Conservation (phyloP, 257 asterid species). For the Salvia miltiorrhiza region DNA sequence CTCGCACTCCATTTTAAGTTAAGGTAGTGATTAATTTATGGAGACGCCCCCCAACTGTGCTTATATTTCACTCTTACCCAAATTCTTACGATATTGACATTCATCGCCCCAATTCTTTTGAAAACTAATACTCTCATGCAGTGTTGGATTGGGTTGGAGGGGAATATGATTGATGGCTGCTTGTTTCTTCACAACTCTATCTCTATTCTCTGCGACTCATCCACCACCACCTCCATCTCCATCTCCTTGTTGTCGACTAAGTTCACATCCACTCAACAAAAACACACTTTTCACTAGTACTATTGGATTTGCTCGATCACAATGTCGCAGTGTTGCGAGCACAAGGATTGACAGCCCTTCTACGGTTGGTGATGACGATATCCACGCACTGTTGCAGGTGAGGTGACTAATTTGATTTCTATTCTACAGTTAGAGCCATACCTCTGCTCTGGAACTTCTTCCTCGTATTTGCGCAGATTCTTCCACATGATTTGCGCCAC, state of each 20-base stretch:
- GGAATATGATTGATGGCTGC: conserved; percentile 8
- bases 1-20: too few relatives aligned
- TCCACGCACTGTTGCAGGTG: conserved; percentile 48
- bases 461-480: conserved; percentile 39
- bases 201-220: neutral
- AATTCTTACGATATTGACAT: neutral
- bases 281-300: neutral
- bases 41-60: neutral
- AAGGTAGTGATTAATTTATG: neutral
- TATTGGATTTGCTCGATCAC: conserved; percentile 2
- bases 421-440: neutral
- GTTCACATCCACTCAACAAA: neutral
- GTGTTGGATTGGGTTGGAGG: neutral
- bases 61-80: neutral
- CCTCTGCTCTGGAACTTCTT: neutral
- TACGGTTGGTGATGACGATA: conserved; percentile 25
- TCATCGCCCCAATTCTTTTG: neutral
- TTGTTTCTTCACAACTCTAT: neutral
- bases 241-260: neutral
- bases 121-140: too few relatives aligned
- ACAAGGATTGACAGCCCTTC: neutral
- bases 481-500: conserved; percentile 65
- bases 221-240: neutral
- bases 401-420: neutral
- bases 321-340: neutral